Conservation (phyloP, 148 eudicot genomes). For the Agrostemma githago region DNA sequence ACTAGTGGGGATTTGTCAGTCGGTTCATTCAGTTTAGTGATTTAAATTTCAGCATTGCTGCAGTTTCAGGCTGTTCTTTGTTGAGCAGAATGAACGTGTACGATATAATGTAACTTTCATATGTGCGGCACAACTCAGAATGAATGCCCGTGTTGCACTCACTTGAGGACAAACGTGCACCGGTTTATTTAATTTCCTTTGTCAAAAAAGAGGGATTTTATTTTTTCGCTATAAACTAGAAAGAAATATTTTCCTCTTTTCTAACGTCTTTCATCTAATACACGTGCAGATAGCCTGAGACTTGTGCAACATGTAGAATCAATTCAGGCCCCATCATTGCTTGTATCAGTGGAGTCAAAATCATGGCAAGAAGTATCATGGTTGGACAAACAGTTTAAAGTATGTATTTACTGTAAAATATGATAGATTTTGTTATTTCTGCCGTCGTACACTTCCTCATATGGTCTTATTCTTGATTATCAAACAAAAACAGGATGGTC, state of each 20-base stretch:
- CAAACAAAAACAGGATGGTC: constrained; percentile 44
- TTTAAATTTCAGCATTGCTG: background rate
- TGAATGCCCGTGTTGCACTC: background rate
- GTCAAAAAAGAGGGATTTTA: background rate
- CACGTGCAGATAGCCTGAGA: constrained; percentile 65
- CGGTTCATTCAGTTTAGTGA: background rate
- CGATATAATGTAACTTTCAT: background rate
- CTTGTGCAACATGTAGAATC: constrained; percentile 75
- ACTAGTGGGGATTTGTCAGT: background rate
- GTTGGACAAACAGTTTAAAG: constrained; percentile 63
- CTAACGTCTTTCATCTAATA: background rate
- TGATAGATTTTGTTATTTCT: background rate
- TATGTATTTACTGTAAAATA: constrained; percentile 8
- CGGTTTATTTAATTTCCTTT: background rate
- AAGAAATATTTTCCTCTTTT: background rate
- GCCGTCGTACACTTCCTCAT: constrained; percentile 7
- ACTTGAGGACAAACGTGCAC: background rate
- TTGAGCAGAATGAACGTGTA: background rate
- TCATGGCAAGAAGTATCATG: constrained; percentile 58
- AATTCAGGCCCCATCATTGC: constrained; percentile 59
- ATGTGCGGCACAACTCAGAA: background rate
- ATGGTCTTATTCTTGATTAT: constrained; percentile 17
- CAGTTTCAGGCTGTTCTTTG: background rate
- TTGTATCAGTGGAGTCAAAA: constrained; percentile 43
- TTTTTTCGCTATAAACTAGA: background rate